phyloP scores from a whole-genome alignment of 108 stramenopile genomes.

The Mayamaea pseudoterrestris region DNA sequence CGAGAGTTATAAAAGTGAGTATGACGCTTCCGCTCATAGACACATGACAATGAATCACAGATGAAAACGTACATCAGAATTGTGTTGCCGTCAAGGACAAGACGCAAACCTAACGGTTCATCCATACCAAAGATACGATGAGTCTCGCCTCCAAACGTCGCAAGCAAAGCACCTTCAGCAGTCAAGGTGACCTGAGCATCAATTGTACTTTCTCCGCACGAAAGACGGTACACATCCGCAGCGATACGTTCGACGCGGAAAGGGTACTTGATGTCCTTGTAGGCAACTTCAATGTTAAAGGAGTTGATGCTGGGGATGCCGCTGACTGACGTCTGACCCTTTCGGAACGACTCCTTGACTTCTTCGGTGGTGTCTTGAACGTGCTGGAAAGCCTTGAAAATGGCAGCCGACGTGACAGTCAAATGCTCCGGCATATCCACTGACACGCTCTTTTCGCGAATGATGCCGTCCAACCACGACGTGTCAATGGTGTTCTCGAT shows the following conservation, averaged over 20 bases:
- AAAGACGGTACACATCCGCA: conserved; percentile 63
- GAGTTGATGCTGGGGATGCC: conserved; percentile 78
- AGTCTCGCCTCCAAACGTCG: conserved; percentile 84
- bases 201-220: conserved; percentile 57
- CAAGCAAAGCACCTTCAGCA: conserved; percentile 88
- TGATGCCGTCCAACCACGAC: conserved; percentile 91
- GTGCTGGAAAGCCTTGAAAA: conserved; percentile 84
- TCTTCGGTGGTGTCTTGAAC: conserved; percentile 54
- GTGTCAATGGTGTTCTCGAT: conserved; percentile 96
- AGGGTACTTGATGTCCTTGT: conserved; percentile 86
- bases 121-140: conserved; percentile 90
- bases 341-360: conserved; percentile 66
- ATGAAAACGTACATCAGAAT: conserved; percentile 59
- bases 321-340: conserved; percentile 84
- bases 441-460: conserved; percentile 80
- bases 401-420: conserved; percentile 80
- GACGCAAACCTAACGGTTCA: conserved; percentile 91
- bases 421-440: conserved; percentile 63
- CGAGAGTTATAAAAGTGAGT: background rate
- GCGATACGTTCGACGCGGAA: conserved; percentile 81
- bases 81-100: conserved; percentile 73
- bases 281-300: conserved; percentile 86
- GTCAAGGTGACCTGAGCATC: conserved; percentile 68
- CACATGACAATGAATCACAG: background rate
- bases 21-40: conserved; percentile 1